Percentiles rank a stretch among this genome's conserved stretches.
Conservation (phyloP, 2,329 filamentous ascomycete species). For the Hypocrella siamensis region DNA sequence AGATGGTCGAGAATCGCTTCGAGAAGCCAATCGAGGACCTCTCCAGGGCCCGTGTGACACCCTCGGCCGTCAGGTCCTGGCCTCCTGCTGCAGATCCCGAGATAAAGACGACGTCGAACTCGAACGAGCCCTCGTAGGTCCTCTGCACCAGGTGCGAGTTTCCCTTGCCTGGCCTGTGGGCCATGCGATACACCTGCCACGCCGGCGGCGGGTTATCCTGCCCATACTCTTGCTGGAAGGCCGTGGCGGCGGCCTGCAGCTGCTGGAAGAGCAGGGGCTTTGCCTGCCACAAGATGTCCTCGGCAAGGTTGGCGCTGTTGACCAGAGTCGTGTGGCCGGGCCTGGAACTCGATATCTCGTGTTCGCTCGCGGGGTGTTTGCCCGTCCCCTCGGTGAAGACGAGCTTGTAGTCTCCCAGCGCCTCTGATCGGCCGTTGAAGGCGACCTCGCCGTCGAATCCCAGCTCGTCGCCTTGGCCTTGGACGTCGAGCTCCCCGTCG, state of each 20-base stretch:
- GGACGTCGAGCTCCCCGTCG: slow-evolving; percentile 45
- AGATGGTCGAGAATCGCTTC: slow-evolving; percentile 54
- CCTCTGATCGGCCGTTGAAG: slow-evolving; percentile 52
- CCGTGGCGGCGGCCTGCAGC: slow-evolving; percentile 33
- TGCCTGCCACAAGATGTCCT: slow-evolving; percentile 67
- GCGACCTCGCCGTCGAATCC: slow-evolving; percentile 47
- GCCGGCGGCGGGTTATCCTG: slow-evolving; percentile 62
- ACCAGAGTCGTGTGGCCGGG: slow-evolving; percentile 65
- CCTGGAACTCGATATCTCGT: slow-evolving; percentile 51
- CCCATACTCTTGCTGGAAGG: slow-evolving; percentile 31
- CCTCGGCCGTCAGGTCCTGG: slow-evolving; percentile 37
- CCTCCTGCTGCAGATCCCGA: slow-evolving; percentile 58
- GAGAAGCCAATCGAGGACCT: slow-evolving; percentile 52
- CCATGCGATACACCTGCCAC: slow-evolving; percentile 69
- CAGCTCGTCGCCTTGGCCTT: slow-evolving; percentile 30
- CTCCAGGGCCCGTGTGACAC: slow-evolving; percentile 55
- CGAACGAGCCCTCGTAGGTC: slow-evolving; percentile 76
- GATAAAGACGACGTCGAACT: slow-evolving; percentile 85
- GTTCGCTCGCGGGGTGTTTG: slow-evolving; percentile 44
- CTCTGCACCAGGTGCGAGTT: slow-evolving; percentile 87
- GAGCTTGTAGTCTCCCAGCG: slow-evolving; percentile 68
- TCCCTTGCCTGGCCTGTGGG: slow-evolving; percentile 50
- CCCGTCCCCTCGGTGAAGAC: slow-evolving; percentile 56
- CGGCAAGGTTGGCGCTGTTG: slow-evolving; percentile 49
- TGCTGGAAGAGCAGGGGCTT: slow-evolving; percentile 48